Conservation (phyloP, 2,329 filamentous ascomycete genomes). For the Rhynchosporium graminicola region DNA sequence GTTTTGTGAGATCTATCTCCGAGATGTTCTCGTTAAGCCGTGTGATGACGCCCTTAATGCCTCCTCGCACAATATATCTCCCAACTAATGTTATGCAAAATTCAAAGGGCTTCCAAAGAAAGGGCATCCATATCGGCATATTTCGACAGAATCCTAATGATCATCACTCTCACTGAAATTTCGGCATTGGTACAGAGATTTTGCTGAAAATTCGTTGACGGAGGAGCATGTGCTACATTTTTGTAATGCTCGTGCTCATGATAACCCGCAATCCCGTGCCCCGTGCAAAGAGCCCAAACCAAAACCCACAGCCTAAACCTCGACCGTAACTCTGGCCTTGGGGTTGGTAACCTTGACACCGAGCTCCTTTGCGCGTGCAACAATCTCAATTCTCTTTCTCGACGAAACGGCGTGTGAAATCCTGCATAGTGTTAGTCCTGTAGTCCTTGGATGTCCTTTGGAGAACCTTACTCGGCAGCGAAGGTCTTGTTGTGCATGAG, state of each 20-base stretch:
- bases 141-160: background rate
- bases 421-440: slow-evolving; percentile 55
- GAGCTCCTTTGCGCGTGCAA: slow-evolving; percentile 94
- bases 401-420: slow-evolving; percentile 98
- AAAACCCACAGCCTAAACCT: slow-evolving; percentile 60
- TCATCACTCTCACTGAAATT: slow-evolving; percentile 10
- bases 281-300: slow-evolving; percentile 40
- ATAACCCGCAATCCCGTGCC: slow-evolving; percentile 39
- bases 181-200: slow-evolving; percentile 4
- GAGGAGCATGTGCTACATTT: slow-evolving; percentile 40
- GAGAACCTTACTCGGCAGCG: slow-evolving; percentile 85
- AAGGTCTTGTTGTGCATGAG: slow-evolving; percentile 99
- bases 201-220: slow-evolving; percentile 39
- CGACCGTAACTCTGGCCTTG: slow-evolving; percentile 98
- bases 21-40: too few species aligned
- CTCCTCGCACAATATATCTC: background rate
- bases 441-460: slow-evolving; percentile 13
- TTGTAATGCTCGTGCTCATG: slow-evolving; percentile 38
- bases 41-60: too few species aligned
- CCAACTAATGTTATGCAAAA: background rate
- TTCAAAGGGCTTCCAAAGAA: background rate
- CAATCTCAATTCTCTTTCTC: slow-evolving; percentile 97
- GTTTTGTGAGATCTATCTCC: too few species aligned
- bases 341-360: slow-evolving; percentile 99
- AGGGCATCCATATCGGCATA: background rate